Base-by-base conservation (phyloP, 768 basidiomycete genomes). In the Termitomyces sp. region DNA sequence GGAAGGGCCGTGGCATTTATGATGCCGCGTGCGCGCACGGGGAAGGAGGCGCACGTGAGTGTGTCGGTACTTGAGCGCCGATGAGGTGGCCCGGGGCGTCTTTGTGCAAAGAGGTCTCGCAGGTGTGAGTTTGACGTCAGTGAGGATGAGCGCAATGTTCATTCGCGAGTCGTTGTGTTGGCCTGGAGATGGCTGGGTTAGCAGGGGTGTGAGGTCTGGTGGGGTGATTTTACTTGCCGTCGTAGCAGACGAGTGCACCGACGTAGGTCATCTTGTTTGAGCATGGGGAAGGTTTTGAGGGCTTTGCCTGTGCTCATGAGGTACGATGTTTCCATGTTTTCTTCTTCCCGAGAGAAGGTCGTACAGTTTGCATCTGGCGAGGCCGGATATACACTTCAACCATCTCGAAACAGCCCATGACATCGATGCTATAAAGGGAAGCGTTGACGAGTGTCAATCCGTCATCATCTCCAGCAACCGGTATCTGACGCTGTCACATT, bases 161-260 rank as follows among this genome's bases (percentile, higher is more conserved):
- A 98, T 99, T 15, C 96, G 84, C 1, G 96, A 89, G 66, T 99
- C 97, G 66, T 99, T 99, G 73, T 99, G 96, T 74, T 98, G 96
- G 55, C 94, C 92, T 94, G 50, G 1, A 9, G 31, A 26, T n/a
- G n/a, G n/a, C 45, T 51, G 37, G 55, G 29, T 31, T 12, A 31
- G 12, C 2, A 20, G n/a, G 70, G 72, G 63, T n/a, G n/a, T 51
- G 75, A 15, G 57, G 81, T 58, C 16, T 64, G 5, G 1, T 3
- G 3, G 16, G 9, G 31, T 1, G 1, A n/a, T n/a, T n/a, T n/a
- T n/a, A n/a, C 16, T 50, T 10, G 90, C 95, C 95, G 66, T 99
- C 96, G 64, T 99, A 97, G 73, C 98, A 98, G 16, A 99, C 96
- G 55, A 99, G 78, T 15, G 94, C 95, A 20, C 95, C 95, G 33